Percentiles rank a stretch among this genome's conserved stretches.
Evolutionary conservation across 1,284 basidiomycete genomes (phyloP).

Genomic region (Rhodotorula sp.): DNA sequence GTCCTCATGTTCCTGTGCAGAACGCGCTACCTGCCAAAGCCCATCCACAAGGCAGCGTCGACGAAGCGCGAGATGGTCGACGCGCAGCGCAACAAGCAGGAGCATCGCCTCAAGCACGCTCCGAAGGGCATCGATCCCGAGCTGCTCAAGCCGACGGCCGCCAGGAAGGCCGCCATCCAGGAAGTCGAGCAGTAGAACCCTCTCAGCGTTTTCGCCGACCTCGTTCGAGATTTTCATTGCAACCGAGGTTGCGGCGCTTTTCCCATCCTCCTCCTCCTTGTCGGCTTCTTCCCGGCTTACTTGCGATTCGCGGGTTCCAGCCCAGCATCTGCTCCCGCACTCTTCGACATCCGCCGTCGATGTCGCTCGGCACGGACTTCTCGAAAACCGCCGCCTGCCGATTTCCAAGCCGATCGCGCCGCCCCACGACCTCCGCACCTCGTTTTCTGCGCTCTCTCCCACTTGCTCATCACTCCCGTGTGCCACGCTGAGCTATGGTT

Average conservation of each 20-base stretch:
- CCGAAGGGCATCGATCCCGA: conserved; percentile 76
- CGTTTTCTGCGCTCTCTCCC: background rate
- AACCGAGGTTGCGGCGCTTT: no score
- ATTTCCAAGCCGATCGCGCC: no score
- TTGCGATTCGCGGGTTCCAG: no score
- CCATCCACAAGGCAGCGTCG: conserved; percentile 80
- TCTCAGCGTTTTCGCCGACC: background rate
- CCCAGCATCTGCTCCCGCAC: no score
- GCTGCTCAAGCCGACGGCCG: conserved; percentile 83
- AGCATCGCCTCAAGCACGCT: conserved; percentile 65
- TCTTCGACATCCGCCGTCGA: no score
- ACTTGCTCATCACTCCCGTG: background rate
- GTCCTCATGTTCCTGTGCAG: conserved; percentile 51
- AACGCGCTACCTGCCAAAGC: conserved; percentile 81
- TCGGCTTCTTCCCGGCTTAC: background rate
- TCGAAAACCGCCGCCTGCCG: no score
- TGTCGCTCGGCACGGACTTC: no score
- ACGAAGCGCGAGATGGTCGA: conserved; percentile 94
- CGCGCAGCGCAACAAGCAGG: conserved; percentile 85
- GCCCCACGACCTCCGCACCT: no score
- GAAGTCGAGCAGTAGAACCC: conserved; percentile 24
- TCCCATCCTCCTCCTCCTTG: background rate
- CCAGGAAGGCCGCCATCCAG: conserved; percentile 64
- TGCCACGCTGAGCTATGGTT: background rate
- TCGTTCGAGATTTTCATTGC: no score